Base-by-base conservation (phyloP, 306 rosid genomes). In the Rosa persica region DNA sequence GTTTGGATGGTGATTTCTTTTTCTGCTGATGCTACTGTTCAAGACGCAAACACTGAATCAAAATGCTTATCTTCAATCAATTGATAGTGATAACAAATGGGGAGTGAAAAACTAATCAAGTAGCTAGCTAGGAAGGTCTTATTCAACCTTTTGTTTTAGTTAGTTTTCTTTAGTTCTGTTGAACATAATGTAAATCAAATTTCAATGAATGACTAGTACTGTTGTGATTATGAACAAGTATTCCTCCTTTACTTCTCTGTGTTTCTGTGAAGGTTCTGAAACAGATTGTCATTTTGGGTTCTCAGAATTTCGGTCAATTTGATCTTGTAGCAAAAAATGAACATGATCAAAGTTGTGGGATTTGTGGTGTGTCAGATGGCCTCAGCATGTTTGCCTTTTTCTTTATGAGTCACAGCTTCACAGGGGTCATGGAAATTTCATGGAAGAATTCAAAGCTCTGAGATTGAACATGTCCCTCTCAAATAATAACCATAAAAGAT, bases 401-500 rank as follows among this genome's bases (percentile, higher is more conserved):
- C 58, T 73, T 47, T 27, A 5, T 25, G 79, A 47, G 43, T 67
- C 70, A 78, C 70, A 65, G 70, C 44, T 65, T 65, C 70, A 67
- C 48, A 67, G 81, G n/a, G 82, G 83, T 87, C 94, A 90, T 83
- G 89, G 82, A 88, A 85, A 74, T 86, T 85, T 90, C 90, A 87
- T 88, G 89, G 83, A 42, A 80, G 36, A 67, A 60, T 88, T 84
- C 89, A 85, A 85, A 88, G 78, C 88, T 80, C 46, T 42, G 52
- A 48, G 62, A 72, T 72, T 15, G 38, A 84, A 86, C 82, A 78
- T 58, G 82, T 81, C 84, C 76, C 81, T 85, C 79, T 74, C 88
- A 74, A 82, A 74, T 74, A 82, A 20, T 48, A 78, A 78, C 85
- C 83, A 67, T 85, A 81, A 85, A 85, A 82, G 76, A 85, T 84